Base-by-base conservation (phyloP, 345 rosid genomes). In the Gossypium raimondii region DNA sequence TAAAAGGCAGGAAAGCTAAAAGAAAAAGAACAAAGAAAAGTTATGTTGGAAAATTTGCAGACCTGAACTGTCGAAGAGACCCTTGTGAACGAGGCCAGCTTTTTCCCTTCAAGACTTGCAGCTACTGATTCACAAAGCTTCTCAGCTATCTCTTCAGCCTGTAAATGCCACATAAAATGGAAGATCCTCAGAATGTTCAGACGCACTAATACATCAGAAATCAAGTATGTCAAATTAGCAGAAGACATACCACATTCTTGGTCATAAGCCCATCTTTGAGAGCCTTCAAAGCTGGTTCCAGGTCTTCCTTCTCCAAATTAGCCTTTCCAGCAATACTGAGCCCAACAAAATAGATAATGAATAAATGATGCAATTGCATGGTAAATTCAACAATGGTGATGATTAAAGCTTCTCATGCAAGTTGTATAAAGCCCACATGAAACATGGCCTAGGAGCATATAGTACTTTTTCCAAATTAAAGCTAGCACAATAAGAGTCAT, bases 81-180 rank as follows among this genome's bases (percentile, higher is more conserved):
- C 88, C 99, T 93, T 18, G 99, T 96, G 81, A 96, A 96, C 24
- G 99, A 96, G 77, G 88, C 94, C 86, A 85, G 79, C 86, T 90
- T 96, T 92, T 93, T 96, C 57, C 99, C 98, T 86, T 86, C 99
- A 77, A 96, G 97, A 85, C 98, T 93, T 9, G 90, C 91, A 62
- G 93, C 91, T 67, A 93, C 98, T 18, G 99, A 96, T 81, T 96
- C 99, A 85, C 97, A 93, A 52, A 96, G 98, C 86, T 91, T 96
- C 84, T 85, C 99, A 22, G 98, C 98, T 74, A 95, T 96, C 91
- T 90, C 97, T 86, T 90, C 99, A 38, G 99, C 99, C 99, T 95
- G 80, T 62, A 18, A 84, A 78, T 61, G 56, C 2, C 81, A 52
- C 55, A 66, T 8, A 29, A n/a, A 58, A 63, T 27, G 66, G 71